phyloP scores from a whole-genome alignment of 352 stramenopile species.

The Plasmopara muralis region DNA sequence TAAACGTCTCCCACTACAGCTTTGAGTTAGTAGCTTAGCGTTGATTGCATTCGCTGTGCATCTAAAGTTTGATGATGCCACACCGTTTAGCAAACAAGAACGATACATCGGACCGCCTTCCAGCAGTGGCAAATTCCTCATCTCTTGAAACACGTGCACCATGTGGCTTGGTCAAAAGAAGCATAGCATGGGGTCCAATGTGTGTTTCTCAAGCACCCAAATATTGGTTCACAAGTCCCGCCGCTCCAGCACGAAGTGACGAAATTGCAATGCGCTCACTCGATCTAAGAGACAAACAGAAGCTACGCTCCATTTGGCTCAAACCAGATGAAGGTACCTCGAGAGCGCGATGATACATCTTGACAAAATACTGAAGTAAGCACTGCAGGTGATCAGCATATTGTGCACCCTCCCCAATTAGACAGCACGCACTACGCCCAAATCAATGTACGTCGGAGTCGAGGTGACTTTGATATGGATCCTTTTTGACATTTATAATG shows the following conservation, averaged over 20 bases:
- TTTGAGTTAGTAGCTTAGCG: neutral
- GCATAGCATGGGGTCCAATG: constrained; percentile 8
- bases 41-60: neutral
- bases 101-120: constrained; percentile 11
- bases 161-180: constrained; percentile 4
- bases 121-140: constrained; percentile 15
- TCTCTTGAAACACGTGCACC: neutral
- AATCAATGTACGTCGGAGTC: constrained; percentile 30
- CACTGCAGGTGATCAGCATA: constrained; percentile 42
- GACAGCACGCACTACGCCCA: constrained; percentile 61
- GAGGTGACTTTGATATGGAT: neutral
- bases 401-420: constrained; percentile 45
- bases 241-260: constrained; percentile 5
- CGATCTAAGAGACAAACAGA: constrained; percentile 60
- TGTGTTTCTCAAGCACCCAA: constrained; percentile 1
- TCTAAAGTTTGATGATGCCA: constrained; percentile 10
- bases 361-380: neutral
- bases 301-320: constrained; percentile 60
- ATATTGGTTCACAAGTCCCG: constrained; percentile 25
- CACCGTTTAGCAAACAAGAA: constrained; percentile 1
- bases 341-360: constrained; percentile 13
- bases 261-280: constrained; percentile 24
- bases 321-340: constrained; percentile 51
- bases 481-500: neutral
- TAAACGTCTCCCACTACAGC: constrained; percentile 7